These are phyloP conservation scores for Torulaspora microellipsoides DNA, from an alignment of 805 yeast genomes.

Conservation along the genomic window DNA sequence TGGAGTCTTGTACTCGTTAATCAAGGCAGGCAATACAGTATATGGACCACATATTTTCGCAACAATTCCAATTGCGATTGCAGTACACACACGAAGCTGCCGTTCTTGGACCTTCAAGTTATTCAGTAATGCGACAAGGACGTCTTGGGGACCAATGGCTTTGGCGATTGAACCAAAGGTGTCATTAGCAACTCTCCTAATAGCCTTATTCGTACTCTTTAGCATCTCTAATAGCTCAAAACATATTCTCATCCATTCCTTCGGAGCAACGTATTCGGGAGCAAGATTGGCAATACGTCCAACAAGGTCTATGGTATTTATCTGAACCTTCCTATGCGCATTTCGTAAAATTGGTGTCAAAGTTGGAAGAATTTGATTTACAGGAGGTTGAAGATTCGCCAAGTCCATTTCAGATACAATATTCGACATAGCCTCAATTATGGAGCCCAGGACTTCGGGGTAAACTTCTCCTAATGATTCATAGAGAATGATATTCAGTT, in stretches of 20 bases:
- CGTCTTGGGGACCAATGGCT: constrained; percentile 96
- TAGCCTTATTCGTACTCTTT: constrained; percentile 70
- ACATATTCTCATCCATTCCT: constrained; percentile 97
- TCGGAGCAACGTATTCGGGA: constrained; percentile 77
- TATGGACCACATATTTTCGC: constrained; percentile 92
- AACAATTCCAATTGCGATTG: constrained; percentile 95
- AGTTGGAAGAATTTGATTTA: constrained; percentile 77
- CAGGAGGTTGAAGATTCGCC: constrained; percentile 68
- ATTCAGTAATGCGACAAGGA: constrained; percentile 73
- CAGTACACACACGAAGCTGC: constrained; percentile 92
- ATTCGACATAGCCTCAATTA: constrained; percentile 62
- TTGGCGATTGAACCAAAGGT: constrained; percentile 89
- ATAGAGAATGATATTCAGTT: constrained; percentile 69
- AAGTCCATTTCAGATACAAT: constrained; percentile 60
- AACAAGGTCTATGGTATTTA: constrained; percentile 68
- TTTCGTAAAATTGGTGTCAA: constrained; percentile 88
- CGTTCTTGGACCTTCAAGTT: constrained; percentile 91
- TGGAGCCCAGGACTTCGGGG: constrained; percentile 89
- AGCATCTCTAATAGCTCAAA: constrained; percentile 86
- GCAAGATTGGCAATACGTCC: constrained; percentile 79
- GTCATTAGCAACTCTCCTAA: constrained; percentile 78
- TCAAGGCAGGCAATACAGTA: constrained; percentile 87
- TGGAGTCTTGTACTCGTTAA: constrained; percentile 93
- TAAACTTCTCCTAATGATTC: constrained; percentile 93
- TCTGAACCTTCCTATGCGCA: constrained; percentile 87